Base-by-base conservation (phyloP, 2,329 filamentous ascomycete genomes). In the Aspergillus ustus region DNA sequence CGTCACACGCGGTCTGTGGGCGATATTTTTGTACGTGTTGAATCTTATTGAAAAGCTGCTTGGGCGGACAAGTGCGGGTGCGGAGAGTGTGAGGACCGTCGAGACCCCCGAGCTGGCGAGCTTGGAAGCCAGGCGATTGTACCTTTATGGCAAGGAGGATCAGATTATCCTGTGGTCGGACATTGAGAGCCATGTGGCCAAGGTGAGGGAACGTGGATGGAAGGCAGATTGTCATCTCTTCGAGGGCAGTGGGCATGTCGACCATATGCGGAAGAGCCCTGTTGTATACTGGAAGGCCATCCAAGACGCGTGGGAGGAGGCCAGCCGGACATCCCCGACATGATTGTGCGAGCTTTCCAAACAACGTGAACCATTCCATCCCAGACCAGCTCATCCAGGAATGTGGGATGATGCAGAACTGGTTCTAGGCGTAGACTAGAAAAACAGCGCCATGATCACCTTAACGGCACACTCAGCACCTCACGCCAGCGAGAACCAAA, bases 251-350 rank as follows among this genome's bases (percentile, higher is more conserved):
- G 58, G 45, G 2, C 51, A 60, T 50, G 52, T 60, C n/a, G 43
- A 51, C 15, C 58, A 60, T 51, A 60, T 60, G 58, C 43, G 52
- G 13, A 50, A 7, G 25, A 19, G 25, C 13, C 52, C 58, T 15
- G 58, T 50, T 17, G 37, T 15, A n/a, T 60, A 60, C 25, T 60
- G 58, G 58, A 28, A 34, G 22, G 51, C 52, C 1, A 51, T 60
- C 13, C 9, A 28, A 43, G 15, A 29, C 20, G 22, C 51, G 5
- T 60, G 57, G 57, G 43, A 49, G 17, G 53, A 57, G 13, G 45
- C 51, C 4, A 17, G 34, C 9, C 15, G 8, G 11, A 15, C 34
- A 15, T 15, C 13, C 4, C 13, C 1, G 4, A 40, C 13, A 17
- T 40, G 5, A 15, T 17, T 4, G 5, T 5, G 11, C 4, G 6